Evolutionary conservation across 768 basidiomycete species (phyloP).

Genomic region (Collybia sordida): DNA sequence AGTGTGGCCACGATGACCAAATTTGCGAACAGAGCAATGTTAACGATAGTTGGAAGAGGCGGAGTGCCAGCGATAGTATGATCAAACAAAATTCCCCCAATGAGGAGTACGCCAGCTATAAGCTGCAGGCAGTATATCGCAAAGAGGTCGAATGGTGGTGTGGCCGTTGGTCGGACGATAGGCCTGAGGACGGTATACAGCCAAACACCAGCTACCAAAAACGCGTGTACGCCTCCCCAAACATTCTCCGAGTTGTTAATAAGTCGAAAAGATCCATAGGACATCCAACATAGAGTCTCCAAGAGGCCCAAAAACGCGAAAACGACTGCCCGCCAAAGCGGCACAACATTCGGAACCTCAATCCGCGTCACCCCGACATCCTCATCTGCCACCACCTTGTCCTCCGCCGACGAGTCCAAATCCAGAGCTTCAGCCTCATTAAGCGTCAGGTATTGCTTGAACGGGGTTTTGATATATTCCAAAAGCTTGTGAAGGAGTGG

Average conservation of each 20-base stretch:
- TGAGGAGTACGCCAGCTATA: conserved; percentile 39
- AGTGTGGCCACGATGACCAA: conserved; percentile 41
- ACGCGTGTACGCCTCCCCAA: conserved; percentile 36
- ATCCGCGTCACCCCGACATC: conserved; percentile 14
- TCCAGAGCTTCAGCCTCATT: conserved; percentile 56
- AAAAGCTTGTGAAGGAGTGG: conserved; percentile 21
- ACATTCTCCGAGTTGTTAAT: conserved; percentile 28
- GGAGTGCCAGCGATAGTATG: conserved; percentile 40
- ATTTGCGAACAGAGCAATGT: conserved; percentile 37
- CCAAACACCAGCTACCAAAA: conserved; percentile 61
- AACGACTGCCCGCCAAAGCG: conserved; percentile 62
- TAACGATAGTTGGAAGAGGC: conserved; percentile 31
- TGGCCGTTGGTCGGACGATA: conserved; percentile 51
- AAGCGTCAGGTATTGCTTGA: conserved; percentile 46
- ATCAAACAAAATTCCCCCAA: conserved; percentile 58
- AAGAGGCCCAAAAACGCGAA: conserved; percentile 56
- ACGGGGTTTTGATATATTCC: conserved; percentile 25
- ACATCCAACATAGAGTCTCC: conserved; percentile 59
- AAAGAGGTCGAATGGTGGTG: conserved; percentile 65
- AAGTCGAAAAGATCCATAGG: conserved; percentile 53
- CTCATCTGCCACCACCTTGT: conserved; percentile 17
- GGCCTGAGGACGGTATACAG: conserved; percentile 63
- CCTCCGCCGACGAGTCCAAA: conserved; percentile 17
- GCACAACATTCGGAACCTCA: conserved; percentile 26
- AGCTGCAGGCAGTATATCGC: conserved; percentile 53